Conservation (phyloP, 2,329 filamentous ascomycete genomes). For the Sporothrix mexicana region DNA sequence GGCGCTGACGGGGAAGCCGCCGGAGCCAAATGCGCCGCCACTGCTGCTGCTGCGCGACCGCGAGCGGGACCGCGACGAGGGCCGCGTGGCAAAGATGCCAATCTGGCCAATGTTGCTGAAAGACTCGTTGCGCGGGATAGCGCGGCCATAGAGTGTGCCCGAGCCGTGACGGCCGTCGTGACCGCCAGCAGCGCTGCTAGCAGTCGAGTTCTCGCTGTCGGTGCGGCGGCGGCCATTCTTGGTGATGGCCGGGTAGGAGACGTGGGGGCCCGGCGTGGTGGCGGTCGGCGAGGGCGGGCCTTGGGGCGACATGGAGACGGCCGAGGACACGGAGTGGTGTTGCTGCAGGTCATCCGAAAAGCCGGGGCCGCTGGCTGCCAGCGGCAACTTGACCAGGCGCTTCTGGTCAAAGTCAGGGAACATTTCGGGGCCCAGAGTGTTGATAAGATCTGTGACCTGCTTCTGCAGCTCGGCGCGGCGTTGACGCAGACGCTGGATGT, state of each 20-base stretch:
- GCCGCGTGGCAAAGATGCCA: conserved; percentile 87
- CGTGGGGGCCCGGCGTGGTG: conserved; percentile 7
- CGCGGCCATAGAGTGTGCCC: conserved; percentile 60
- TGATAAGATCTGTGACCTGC: conserved; percentile 90
- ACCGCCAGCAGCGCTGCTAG: conserved; percentile 38
- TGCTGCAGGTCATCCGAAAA: conserved; percentile 36
- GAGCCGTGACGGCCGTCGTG: conserved; percentile 52
- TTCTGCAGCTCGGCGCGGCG: conserved; percentile 75
- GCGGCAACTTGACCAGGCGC: conserved; percentile 68
- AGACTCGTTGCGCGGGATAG: conserved; percentile 83
- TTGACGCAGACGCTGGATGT: conserved; percentile 76
- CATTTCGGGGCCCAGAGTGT: conserved; percentile 92
- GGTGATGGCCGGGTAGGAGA: conserved; percentile 30
- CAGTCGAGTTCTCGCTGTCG: conserved; percentile 58
- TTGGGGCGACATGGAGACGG: conserved; percentile 13
- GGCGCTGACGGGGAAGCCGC: conserved; percentile 68
- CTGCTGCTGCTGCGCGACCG: conserved; percentile 75
- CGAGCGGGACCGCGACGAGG: conserved; percentile 77
- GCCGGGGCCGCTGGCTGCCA: conserved; percentile 45
- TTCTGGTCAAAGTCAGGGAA: conserved; percentile 92
- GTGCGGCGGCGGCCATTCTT: conserved; percentile 44
- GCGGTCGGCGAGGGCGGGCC: conserved; percentile 18
- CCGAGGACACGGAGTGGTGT: background rate
- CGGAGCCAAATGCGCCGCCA: conserved; percentile 65
- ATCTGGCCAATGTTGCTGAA: conserved; percentile 89